These are phyloP conservation scores for Plasmodium gonderi DNA, from an alignment of 169 alveolate genomes.

Conservation along the genomic window DNA sequence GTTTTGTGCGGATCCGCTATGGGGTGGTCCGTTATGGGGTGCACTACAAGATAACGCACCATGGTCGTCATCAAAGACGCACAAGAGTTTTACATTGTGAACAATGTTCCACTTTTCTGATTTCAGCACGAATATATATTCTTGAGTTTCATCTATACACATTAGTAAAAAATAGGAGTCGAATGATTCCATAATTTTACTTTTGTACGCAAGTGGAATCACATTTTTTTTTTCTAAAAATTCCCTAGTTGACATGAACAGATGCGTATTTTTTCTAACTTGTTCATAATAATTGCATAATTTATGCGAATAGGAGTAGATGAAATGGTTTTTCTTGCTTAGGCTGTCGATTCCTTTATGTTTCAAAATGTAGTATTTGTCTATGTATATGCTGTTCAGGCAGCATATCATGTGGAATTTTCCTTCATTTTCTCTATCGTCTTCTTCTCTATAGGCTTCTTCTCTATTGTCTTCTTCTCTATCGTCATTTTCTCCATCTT, in stretches of 20 bases:
- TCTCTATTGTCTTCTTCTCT: too few species aligned
- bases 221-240: slow-evolving; percentile 39
- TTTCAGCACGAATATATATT: slow-evolving; percentile 42
- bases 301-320: slow-evolving; percentile 38
- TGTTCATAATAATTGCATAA: slow-evolving; percentile 44
- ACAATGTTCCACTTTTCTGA: slow-evolving; percentile 61
- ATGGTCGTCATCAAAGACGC: slow-evolving; percentile 48
- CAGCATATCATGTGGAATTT: slow-evolving; percentile 43
- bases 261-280: slow-evolving; percentile 16
- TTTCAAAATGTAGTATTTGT: slow-evolving; percentile 43
- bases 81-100: slow-evolving; percentile 45
- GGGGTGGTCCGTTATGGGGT: not conserved
- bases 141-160: slow-evolving; percentile 40
- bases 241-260: slow-evolving; percentile 23
- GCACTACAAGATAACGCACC: not conserved
- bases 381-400: slow-evolving; percentile 68
- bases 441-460: too few species aligned
- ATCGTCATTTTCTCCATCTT: too few species aligned
- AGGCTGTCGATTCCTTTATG: slow-evolving; percentile 22
- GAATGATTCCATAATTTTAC: slow-evolving; percentile 23
- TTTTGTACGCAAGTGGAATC: slow-evolving; percentile 47
- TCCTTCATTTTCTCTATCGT: not conserved
- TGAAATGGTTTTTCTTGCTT: slow-evolving; percentile 38
- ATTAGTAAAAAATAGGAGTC: slow-evolving; percentile 68
- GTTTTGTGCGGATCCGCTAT: not conserved